Base-by-base conservation (phyloP, 768 basidiomycete species). In the Phanerodontia chrysosporium region DNA sequence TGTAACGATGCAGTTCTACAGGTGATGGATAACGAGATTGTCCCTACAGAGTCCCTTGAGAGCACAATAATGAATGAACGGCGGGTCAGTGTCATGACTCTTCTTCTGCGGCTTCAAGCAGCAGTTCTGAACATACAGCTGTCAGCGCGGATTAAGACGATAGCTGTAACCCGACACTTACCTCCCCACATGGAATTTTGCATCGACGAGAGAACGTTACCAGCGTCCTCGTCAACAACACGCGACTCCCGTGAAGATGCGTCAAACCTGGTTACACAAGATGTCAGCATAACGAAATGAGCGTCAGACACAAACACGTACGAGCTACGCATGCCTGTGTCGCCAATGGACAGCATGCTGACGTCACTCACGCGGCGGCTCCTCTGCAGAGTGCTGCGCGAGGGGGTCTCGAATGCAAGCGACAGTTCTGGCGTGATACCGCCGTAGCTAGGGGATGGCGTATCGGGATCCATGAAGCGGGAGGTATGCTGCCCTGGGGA, bases 131-230 rank as follows among this genome's bases (percentile, higher is more conserved):
- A 49, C 42, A 30, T 21, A 8, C 22, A 28, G 35, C 30, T 51
- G 44, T 45, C 16, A 45, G 29, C 45, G 24, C 8, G 14, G 42
- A 14, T 2, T 49, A 24, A 21, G 6, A 2, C 9, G 18, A 30
- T 53, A 8, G 3, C 4, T 18, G 39, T 18, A 14, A 13, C 2
- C 18, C n/a, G 9, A 5, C 18, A 72, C 85, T 65, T 65, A 86
- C 87, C 86, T 66, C 84, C 83, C 88, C 88, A 89, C 53, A 83
- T 76, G n/a, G 87, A 87, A 59, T 77, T 80, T 60, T 86, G 80
- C 73, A 87, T 80, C 12, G 85, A 80, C 21, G 79, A 76, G 21
- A 85, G 70, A 22, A 86, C 75, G 58, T 80, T 74, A 7, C 62
- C 57, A 75, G 79, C 22, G 70, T 74, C 70, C 72, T 75, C 63